phyloP scores from a whole-genome alignment of 208 protist genomes.

The Leishmania tarentolae region DNA sequence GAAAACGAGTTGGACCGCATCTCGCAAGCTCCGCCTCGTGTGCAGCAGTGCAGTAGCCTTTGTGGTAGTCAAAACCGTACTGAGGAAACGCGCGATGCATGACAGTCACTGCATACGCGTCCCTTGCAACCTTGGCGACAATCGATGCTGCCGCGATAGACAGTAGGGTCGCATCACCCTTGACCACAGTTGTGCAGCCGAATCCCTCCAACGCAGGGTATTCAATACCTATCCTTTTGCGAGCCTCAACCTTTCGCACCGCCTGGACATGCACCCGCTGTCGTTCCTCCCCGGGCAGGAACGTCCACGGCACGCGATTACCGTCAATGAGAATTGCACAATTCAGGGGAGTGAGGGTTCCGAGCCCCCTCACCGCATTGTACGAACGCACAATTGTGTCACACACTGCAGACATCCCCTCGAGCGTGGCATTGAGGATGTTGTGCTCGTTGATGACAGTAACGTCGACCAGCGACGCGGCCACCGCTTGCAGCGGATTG shows the following conservation, averaged over 20 bases:
- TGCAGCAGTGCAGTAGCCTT: conserved; percentile 49
- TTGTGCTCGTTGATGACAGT: conserved; percentile 45
- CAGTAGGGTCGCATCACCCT: conserved; percentile 38
- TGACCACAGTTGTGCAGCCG: conserved; percentile 31
- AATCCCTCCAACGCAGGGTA: conserved; percentile 29
- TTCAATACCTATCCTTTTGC: conserved; percentile 24
- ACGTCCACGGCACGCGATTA: conserved; percentile 48
- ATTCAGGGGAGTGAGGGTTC: conserved; percentile 28
- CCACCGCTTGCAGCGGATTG: conserved; percentile 27
- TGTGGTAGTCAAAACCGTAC: conserved; percentile 56
- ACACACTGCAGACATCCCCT: conserved; percentile 49
- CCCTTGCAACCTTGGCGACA: conserved; percentile 49
- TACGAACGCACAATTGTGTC: conserved; percentile 25
- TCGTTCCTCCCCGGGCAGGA: conserved; percentile 26
- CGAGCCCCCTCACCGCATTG: conserved; percentile 1
- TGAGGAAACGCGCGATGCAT: conserved; percentile 36
- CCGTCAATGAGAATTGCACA: conserved; percentile 56
- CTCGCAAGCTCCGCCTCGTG: conserved; percentile 29
- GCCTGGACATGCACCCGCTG: neutral
- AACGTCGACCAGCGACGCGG: conserved; percentile 30
- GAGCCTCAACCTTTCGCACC: conserved; percentile 17
- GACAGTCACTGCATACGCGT: conserved; percentile 34
- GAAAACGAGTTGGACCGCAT: conserved; percentile 35
- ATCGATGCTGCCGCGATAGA: conserved; percentile 50
- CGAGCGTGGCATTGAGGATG: conserved; percentile 62